Percentiles rank a stretch among this genome's conserved stretches.
Evolutionary conservation across 441 rosid species (phyloP).

Genomic region (Pelargonium myrrhifolium): DNA sequence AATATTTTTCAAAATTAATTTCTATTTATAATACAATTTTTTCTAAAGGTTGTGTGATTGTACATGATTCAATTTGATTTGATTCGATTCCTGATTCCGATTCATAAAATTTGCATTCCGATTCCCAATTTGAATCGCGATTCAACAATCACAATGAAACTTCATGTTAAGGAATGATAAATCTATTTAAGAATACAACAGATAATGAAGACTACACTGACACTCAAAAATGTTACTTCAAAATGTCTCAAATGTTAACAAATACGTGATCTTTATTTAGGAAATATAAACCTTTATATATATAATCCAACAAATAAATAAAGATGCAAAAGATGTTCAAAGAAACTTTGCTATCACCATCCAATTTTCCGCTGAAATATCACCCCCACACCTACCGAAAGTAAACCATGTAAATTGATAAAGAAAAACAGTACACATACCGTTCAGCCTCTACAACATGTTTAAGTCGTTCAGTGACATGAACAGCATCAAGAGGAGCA

Average conservation of each 20-base stretch:
- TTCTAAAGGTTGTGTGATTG: too few species aligned
- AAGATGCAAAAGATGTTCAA: slow-evolving; percentile 4
- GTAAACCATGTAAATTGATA: slow-evolving; percentile 5
- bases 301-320: slow-evolving; percentile 8
- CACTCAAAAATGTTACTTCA: neutral
- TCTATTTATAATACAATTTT: too few species aligned
- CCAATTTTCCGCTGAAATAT: neutral
- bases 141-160: neutral
- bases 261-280: neutral
- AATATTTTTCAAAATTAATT: too few species aligned
- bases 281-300: neutral
- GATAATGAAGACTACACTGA: neutral
- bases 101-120: too few species aligned
- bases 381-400: neutral
- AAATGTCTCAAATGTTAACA: neutral
- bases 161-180: neutral
- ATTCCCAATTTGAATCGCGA: too few species aligned
- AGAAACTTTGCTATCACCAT: neutral
- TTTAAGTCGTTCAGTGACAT: slow-evolving; percentile 71
- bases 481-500: slow-evolving; percentile 79
- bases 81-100: too few species aligned
- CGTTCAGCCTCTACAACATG: slow-evolving; percentile 78
- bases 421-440: slow-evolving; percentile 29
- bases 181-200: neutral
- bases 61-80: too few species aligned